A percentile compares a stretch with the other conserved stretches of the same genome.
Evolutionary conservation across 371 early-diverging fungal species (phyloP).

Genomic region (Mucor velutinosus): DNA sequence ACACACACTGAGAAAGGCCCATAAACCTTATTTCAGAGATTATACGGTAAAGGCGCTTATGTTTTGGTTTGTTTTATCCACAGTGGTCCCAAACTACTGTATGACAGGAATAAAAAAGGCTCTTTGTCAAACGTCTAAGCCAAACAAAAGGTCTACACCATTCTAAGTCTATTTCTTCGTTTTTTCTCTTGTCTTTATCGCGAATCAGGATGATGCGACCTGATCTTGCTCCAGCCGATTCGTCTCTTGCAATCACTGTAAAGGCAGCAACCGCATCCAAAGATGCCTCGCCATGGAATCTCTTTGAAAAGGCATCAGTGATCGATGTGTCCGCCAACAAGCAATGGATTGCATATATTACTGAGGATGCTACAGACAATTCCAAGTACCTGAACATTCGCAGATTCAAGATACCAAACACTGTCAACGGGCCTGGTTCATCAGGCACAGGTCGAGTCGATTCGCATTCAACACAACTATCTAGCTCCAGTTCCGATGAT

Average conservation of each 20-base stretch:
- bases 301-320: background rate
- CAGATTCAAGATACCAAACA: background rate
- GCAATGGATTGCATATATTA: constrained; percentile 4
- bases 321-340: background rate
- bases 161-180: too few relatives aligned
- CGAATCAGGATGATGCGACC: background rate
- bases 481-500: background rate
- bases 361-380: background rate
- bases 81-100: too few relatives aligned
- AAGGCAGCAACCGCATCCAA: background rate
- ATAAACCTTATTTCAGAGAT: too few relatives aligned
- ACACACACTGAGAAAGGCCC: too few relatives aligned
- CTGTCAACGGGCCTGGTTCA: background rate
- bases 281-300: background rate
- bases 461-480: background rate
- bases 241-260: background rate
- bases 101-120: too few relatives aligned
- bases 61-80: too few relatives aligned
- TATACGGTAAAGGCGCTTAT: too few relatives aligned
- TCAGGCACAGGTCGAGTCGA: background rate
- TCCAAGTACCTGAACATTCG: background rate
- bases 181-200: too few relatives aligned
- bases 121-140: too few relatives aligned
- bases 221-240: background rate
- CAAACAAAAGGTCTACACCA: too few relatives aligned